Percentiles rank a stretch among this genome's conserved stretches.
Conservation (phyloP, 2,329 filamentous ascomycete genomes). For the Penicillium sp. region DNA sequence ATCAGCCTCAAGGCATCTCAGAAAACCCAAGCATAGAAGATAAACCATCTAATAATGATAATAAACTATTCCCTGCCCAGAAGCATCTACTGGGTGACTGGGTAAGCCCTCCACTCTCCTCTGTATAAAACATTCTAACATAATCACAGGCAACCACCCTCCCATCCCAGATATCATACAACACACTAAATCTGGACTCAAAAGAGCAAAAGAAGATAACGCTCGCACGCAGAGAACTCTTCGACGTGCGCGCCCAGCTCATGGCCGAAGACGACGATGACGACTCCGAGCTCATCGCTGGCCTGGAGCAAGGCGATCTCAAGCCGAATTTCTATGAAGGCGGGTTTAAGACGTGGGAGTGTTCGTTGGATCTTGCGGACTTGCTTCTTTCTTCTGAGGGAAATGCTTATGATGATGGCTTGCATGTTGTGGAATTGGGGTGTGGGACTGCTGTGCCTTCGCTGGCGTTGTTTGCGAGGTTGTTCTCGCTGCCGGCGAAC, state of each 20-base stretch:
- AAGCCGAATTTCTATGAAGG: conserved; percentile 62
- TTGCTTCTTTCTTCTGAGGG: conserved; percentile 28
- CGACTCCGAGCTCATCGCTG: conserved; percentile 35
- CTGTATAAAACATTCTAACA: no score
- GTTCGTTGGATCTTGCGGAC: conserved; percentile 55
- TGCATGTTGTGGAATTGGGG: conserved; percentile 52
- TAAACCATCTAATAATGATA: neutral
- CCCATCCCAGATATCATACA: conserved; percentile 59
- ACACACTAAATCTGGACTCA: conserved; percentile 35
- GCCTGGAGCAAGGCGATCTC: conserved; percentile 55
- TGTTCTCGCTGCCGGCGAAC: conserved; percentile 30
- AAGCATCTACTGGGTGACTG: conserved; percentile 14
- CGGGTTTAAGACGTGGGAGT: conserved; percentile 68
- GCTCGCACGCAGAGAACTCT: conserved; percentile 57
- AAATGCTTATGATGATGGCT: conserved; percentile 15
- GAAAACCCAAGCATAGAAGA: conserved; percentile 37
- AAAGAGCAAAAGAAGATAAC: neutral
- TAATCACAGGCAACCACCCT: conserved; percentile 47
- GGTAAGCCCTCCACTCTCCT: no score
- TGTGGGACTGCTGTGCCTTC: conserved; percentile 60
- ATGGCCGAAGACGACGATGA: conserved; percentile 54
- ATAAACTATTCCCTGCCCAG: conserved; percentile 1
- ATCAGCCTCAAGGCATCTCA: conserved; percentile 51
- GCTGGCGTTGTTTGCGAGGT: conserved; percentile 51
- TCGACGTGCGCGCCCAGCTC: conserved; percentile 61